Percentiles rank a stretch among this genome's conserved stretches.
Evolutionary conservation across 2,329 filamentous ascomycete genomes (phyloP).

Genomic region (Aureobasidium sp.): DNA sequence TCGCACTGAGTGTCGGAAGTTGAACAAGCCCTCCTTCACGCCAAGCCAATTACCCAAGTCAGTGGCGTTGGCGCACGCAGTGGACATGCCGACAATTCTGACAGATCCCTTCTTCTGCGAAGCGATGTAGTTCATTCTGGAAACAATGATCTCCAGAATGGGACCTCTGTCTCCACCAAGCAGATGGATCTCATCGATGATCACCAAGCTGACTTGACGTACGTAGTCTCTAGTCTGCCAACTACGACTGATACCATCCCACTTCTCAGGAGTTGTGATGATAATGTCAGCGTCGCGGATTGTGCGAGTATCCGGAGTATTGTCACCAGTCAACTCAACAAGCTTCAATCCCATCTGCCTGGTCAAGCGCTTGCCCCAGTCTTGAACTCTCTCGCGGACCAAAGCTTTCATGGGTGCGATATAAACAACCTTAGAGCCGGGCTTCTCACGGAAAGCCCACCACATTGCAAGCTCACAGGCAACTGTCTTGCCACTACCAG

Average conservation of each 20-base stretch:
- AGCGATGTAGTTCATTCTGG: conserved; percentile 96
- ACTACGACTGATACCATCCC: conserved; percentile 97
- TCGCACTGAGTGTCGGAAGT: conserved; percentile 93
- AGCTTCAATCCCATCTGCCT: conserved; percentile 77
- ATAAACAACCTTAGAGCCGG: conserved; percentile 95
- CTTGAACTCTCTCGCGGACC: conserved; percentile 89
- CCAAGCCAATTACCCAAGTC: conserved; percentile 96
- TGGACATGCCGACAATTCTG: conserved; percentile 95
- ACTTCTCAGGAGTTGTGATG: conserved; percentile 98
- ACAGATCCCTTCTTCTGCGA: conserved; percentile 86
- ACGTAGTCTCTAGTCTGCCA: conserved; percentile 99
- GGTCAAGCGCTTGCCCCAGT: conserved; percentile 80
- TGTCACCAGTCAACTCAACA: conserved; percentile 94
- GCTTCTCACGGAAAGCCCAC: conserved; percentile 95
- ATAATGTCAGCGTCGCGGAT: conserved; percentile 97
- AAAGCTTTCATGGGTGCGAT: conserved; percentile 99
- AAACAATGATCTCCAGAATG: conserved; percentile 93
- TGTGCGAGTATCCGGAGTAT: conserved; percentile 91
- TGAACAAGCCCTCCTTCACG: conserved; percentile 90
- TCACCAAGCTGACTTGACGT: conserved; percentile 86
- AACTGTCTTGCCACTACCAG: conserved; percentile 94
- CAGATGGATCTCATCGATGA: conserved; percentile 97
- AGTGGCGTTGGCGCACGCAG: conserved; percentile 88
- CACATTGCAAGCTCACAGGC: conserved; percentile 97
- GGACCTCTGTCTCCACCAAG: conserved; percentile 91